A percentile compares a stretch with the other conserved stretches of the same genome.
phyloP scores from a whole-genome alignment of 352 stramenopile genomes.

The Phytophthora vignae region DNA sequence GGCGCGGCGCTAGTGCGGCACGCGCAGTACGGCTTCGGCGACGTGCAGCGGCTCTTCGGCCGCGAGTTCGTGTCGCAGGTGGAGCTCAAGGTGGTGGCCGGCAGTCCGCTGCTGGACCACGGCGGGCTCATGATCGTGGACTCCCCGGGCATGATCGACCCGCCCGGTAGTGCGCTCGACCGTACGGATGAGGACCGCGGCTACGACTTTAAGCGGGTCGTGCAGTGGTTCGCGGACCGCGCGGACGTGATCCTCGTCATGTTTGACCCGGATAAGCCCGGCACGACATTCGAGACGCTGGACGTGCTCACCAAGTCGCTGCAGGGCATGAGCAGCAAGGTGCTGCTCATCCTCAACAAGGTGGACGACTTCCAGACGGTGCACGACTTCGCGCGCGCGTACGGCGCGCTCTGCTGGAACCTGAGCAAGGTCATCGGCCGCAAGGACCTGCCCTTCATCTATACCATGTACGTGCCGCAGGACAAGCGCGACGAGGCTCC shows the following conservation, averaged over 20 bases:
- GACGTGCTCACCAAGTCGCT: conserved; percentile 87
- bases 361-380: conserved; percentile 90
- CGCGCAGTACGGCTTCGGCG: conserved; percentile 81
- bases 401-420: conserved; percentile 90
- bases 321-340: conserved; percentile 78
- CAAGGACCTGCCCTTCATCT: conserved; percentile 90
- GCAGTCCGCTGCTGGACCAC: conserved; percentile 75
- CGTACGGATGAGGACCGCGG: conserved; percentile 79
- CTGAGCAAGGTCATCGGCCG: conserved; percentile 88
- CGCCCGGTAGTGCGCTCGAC: conserved; percentile 64
- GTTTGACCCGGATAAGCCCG: conserved; percentile 91
- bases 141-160: conserved; percentile 90
- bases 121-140: conserved; percentile 88
- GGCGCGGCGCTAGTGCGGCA: conserved; percentile 76
- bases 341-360: conserved; percentile 90
- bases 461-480: conserved; percentile 89
- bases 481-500: conserved; percentile 46
- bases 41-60: conserved; percentile 84
- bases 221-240: conserved; percentile 88
- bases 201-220: conserved; percentile 89
- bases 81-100: conserved; percentile 83
- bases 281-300: conserved; percentile 90
- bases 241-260: conserved; percentile 90
- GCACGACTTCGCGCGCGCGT: conserved; percentile 88
- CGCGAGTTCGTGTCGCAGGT: conserved; percentile 87